Evolutionary conservation across 78 protist species (phyloP).

Genomic region (Dictyostelium citrinum): DNA sequence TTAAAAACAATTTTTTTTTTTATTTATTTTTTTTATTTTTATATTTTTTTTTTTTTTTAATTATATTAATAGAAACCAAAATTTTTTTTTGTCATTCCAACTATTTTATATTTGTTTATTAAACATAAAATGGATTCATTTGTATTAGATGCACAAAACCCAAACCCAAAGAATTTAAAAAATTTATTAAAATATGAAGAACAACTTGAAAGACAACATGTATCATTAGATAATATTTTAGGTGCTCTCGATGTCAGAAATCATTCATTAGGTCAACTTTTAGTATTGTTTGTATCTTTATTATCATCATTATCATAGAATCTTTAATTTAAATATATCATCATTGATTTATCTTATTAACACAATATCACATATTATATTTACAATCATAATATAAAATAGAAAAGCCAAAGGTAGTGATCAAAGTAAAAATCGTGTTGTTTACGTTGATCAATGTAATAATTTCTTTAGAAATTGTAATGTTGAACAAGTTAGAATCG

Average conservation of each 20-base stretch:
- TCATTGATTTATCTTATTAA: no score
- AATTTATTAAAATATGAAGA: constrained; percentile 26
- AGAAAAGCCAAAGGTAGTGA: constrained; percentile 51
- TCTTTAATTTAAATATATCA: not conserved
- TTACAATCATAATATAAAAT: no score
- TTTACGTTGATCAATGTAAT: not conserved
- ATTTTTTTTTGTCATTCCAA: no score
- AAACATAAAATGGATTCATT: constrained; percentile 31
- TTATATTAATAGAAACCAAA: not conserved
- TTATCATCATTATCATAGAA: no score
- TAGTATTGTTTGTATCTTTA: constrained; percentile 54
- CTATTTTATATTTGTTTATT: not conserved
- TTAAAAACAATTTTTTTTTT: not conserved
- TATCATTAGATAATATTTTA: constrained; percentile 16
- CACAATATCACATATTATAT: not conserved
- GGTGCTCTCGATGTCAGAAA: constrained; percentile 23
- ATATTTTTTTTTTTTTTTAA: not conserved
- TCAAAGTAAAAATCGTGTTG: not conserved
- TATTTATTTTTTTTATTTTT: not conserved
- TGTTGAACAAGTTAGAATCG: constrained; percentile 24
- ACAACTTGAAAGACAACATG: not conserved
- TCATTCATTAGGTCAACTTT: constrained; percentile 63
- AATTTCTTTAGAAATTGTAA: not conserved
- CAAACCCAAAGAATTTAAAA: constrained; percentile 13
- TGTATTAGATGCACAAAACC: constrained; percentile 23